Evolutionary conservation across 2,329 filamentous ascomycete genomes (phyloP).

Genomic region (Cadophora gregata): DNA sequence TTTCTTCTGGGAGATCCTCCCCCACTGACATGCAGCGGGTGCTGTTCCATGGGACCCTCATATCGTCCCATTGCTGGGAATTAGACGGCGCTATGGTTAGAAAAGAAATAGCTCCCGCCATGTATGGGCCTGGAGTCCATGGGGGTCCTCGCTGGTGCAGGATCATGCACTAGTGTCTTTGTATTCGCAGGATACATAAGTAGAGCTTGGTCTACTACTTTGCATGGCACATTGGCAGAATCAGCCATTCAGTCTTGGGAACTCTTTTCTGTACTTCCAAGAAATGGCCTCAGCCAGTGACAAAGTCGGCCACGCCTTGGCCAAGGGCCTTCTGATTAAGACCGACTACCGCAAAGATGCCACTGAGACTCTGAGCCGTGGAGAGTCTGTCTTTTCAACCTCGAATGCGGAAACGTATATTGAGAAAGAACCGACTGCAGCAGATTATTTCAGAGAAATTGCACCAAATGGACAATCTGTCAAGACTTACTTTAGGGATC

Average conservation of each 20-base stretch:
- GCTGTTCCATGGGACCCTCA: not conserved
- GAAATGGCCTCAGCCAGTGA: slow-evolving; percentile 12
- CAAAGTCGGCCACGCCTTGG: slow-evolving; percentile 74
- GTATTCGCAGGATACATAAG: slow-evolving; percentile 6
- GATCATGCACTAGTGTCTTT: slow-evolving; percentile 1
- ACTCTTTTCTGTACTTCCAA: slow-evolving; percentile 1
- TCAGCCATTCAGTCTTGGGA: slow-evolving; percentile 8
- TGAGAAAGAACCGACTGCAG: slow-evolving; percentile 77
- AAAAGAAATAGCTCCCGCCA: not conserved
- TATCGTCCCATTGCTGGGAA: not conserved
- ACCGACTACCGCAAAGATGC: slow-evolving; percentile 69
- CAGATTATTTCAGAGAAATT: slow-evolving; percentile 74
- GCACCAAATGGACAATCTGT: slow-evolving; percentile 64
- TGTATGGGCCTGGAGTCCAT: not conserved
- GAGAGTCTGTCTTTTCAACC: slow-evolving; percentile 80
- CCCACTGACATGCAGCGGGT: not conserved
- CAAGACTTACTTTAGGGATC: slow-evolving; percentile 65
- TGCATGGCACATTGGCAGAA: slow-evolving; percentile 12
- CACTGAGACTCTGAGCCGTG: slow-evolving; percentile 67
- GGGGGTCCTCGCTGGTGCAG: not conserved
- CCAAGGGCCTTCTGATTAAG: slow-evolving; percentile 84
- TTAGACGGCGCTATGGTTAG: not conserved
- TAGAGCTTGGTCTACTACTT: slow-evolving; percentile 11
- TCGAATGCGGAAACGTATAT: slow-evolving; percentile 79
- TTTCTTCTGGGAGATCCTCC: not conserved